Evolutionary conservation across 805 yeast genomes (phyloP).

Genomic region (Saccharomycopsis amapae): DNA sequence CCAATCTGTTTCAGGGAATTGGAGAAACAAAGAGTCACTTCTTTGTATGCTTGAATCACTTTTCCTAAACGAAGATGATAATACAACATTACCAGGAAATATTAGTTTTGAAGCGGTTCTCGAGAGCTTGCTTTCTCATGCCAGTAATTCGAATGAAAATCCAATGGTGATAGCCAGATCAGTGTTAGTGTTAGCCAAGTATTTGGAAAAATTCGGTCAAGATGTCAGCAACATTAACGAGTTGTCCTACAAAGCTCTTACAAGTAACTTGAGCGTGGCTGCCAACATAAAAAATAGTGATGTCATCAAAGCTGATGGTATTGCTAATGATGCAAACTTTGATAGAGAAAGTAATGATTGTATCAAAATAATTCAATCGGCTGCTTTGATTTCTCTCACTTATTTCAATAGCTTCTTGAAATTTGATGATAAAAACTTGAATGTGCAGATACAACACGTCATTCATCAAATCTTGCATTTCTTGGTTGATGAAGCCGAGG

Average conservation of each 20-base stretch:
- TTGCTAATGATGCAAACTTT: constrained; percentile 2
- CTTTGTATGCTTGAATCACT: constrained; percentile 36
- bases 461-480: constrained; percentile 34
- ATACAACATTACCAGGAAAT: constrained; percentile 8
- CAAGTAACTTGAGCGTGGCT: constrained; percentile 11
- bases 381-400: constrained; percentile 44
- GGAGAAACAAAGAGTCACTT: constrained; percentile 36
- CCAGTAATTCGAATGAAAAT: constrained; percentile 21
- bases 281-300: constrained; percentile 3
- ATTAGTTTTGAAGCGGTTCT: constrained; percentile 2
- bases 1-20: constrained; percentile 17
- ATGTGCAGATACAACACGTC: constrained; percentile 21
- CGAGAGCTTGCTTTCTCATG: constrained; percentile 1
- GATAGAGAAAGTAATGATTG: constrained; percentile 26
- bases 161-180: constrained; percentile 42
- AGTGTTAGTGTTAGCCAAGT: constrained; percentile 47
- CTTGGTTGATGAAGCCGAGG: constrained; percentile 57
- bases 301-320: constrained; percentile 8
- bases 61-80: constrained; percentile 34
- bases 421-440: constrained; percentile 24
- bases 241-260: constrained; percentile 25
- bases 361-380: constrained; percentile 28
- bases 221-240: constrained; percentile 28
- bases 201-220: constrained; percentile 45
- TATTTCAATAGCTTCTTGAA: constrained; percentile 39